Evolutionary conservation across 192 early-diverging fungal genomes (phyloP), one percentile per base, ranked within the genome.

Genomic region (Haplosporangium gracile): DNA sequence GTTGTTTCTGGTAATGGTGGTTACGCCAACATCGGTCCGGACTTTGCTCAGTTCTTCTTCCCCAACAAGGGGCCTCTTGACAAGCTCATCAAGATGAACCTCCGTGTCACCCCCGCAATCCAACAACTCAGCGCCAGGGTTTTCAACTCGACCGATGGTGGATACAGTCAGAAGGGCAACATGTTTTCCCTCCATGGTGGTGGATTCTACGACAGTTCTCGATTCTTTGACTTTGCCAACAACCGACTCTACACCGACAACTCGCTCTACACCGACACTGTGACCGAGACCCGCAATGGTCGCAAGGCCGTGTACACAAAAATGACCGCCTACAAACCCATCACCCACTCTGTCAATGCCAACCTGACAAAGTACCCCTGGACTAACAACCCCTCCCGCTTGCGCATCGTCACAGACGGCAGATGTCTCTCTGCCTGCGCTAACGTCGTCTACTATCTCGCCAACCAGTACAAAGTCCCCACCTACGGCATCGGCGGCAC

Each of bases 21-120:
- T 7, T 77, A 43, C 11, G 76, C 29, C 42, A 68, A 77, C 32
- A 26, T 77, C 26, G 65, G 60, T 6, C 42, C 76, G 18, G 57
- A 77, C 22, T 47, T 77, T 32, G 76, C 63, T 8, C 63, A 77
- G 29, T 20, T 77, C 29, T 77, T 77, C 76, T 77, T 69, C 29
- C 75, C 63, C 40, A 77, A 49, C 65, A 77, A 77, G 24, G 57
- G 63, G 49, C 65, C 76, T 18, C 43, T 77, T 20, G 76, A 77
- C 40, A 77, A 77, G 65, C 24, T 40, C 8, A 1, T 29, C n/a
- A 13, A 36, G 38, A 45, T 68, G 60, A 68, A 69, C n/a, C 22
- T 77, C n/a, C 57, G 76, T 13, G 65, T 77, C 60, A 77, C 29
- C 20, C 57, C 57, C 1, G 38, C 39, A 5, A 69, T 77, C 24